Conservation (phyloP, 2,329 filamentous ascomycete species). For the Paracoccidioides brasiliensis region DNA sequence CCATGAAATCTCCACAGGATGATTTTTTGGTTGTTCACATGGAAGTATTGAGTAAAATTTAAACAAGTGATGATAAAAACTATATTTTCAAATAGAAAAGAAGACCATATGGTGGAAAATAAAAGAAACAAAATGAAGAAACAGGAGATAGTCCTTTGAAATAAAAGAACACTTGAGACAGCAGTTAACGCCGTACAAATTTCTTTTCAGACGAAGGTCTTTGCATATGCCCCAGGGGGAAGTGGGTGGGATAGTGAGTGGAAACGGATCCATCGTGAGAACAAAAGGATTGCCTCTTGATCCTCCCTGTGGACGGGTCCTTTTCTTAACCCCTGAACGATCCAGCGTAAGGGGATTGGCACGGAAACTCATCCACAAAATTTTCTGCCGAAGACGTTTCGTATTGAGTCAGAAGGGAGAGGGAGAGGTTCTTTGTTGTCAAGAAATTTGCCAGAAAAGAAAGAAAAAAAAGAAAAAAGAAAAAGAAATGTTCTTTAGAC, state of each 20-base stretch:
- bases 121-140: not conserved
- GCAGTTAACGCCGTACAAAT: not conserved
- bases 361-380: not conserved
- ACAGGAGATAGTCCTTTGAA: not conserved
- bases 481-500: no score
- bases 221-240: not conserved
- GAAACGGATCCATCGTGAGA: not conserved
- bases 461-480: not conserved
- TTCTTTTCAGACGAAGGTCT: not conserved
- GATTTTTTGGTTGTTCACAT: no score
- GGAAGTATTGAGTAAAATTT: no score
- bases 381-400: not conserved
- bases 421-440: not conserved
- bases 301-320: not conserved
- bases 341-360: not conserved
- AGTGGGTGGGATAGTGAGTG: conserved; percentile 7
- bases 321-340: not conserved
- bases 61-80: no score
- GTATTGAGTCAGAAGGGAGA: not conserved
- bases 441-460: not conserved
- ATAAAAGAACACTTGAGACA: conserved; percentile 8
- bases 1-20: no score
- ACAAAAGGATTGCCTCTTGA: not conserved
- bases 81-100: no score
- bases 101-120: not conserved